Percentiles rank a stretch among this genome's conserved stretches.
These are phyloP conservation scores for Phyllosticta paracitricarpa DNA, from an alignment of 2,329 filamentous ascomycete species.

Conservation along the genomic window DNA sequence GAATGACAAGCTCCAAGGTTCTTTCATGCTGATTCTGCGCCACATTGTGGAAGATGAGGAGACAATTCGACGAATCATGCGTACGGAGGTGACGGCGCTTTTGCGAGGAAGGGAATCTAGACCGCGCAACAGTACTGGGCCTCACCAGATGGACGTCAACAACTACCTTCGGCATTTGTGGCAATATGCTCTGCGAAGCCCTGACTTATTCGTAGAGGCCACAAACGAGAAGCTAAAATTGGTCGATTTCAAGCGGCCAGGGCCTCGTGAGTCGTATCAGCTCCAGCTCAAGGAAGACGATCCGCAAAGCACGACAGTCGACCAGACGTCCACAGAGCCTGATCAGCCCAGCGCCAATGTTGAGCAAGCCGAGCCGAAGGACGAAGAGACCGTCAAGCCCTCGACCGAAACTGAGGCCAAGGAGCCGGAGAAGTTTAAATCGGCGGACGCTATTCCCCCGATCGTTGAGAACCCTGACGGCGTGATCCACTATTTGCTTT, in stretches of 20 bases:
- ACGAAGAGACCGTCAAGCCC: slow-evolving; percentile 16
- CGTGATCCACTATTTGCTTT: slow-evolving; percentile 88
- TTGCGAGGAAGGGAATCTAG: slow-evolving; percentile 50
- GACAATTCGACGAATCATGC: slow-evolving; percentile 84
- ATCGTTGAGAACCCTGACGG: slow-evolving; percentile 88
- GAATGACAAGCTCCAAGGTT: slow-evolving; percentile 61
- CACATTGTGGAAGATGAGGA: slow-evolving; percentile 93
- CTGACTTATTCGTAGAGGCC: slow-evolving; percentile 77
- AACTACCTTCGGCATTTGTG: slow-evolving; percentile 68
- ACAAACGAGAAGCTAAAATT: slow-evolving; percentile 78
- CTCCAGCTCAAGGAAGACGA: slow-evolving; percentile 44
- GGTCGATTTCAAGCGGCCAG: slow-evolving; percentile 46
- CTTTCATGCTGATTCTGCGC: slow-evolving; percentile 77
- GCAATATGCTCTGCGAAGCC: slow-evolving; percentile 69
- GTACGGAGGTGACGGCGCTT: slow-evolving; percentile 71
- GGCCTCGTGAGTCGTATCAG: slow-evolving; percentile 32
- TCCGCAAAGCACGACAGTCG: slow-evolving; percentile 11
- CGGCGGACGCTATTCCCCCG: slow-evolving; percentile 64
- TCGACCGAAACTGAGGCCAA: slow-evolving; percentile 34
- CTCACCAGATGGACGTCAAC: slow-evolving; percentile 50
- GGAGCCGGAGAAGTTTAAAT: slow-evolving; percentile 57
- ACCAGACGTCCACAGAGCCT: not conserved
- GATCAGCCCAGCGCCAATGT: slow-evolving; percentile 24
- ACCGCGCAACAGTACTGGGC: slow-evolving; percentile 10
- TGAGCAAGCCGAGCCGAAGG: not conserved